Evolutionary conservation across 2,329 filamentous ascomycete genomes (phyloP).

Genomic region (Grosmannia penicillata): DNA sequence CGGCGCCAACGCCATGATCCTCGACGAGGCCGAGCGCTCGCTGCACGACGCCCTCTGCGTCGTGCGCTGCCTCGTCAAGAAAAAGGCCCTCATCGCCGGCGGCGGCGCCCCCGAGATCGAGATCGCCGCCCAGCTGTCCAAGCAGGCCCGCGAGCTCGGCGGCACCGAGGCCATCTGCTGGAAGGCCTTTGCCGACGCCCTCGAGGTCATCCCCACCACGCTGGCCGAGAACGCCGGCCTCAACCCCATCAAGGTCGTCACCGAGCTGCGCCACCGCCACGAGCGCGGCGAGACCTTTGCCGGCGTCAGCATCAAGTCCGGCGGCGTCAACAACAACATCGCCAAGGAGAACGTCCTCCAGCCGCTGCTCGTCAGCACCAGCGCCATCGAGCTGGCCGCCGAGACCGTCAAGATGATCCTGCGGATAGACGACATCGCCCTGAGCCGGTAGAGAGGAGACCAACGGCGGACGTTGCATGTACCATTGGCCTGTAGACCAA

Average conservation of each 20-base stretch:
- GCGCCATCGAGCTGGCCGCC: constrained; percentile 88
- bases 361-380: constrained; percentile 90
- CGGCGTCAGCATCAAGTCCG: constrained; percentile 94
- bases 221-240: constrained; percentile 93
- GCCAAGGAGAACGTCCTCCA: constrained; percentile 94
- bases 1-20: constrained; percentile 83
- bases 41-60: constrained; percentile 97
- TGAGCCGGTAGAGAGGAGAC: constrained; percentile 36
- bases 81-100: constrained; percentile 96
- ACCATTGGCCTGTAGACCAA: not conserved
- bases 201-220: constrained; percentile 94
- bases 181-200: constrained; percentile 95
- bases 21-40: constrained; percentile 93
- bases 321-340: constrained; percentile 93
- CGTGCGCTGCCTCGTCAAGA: constrained; percentile 94
- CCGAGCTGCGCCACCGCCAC: constrained; percentile 84
- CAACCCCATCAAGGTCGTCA: constrained; percentile 98
- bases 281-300: constrained; percentile 92
- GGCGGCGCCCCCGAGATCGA: constrained; percentile 95
- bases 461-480: too few relatives aligned
- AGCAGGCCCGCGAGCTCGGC: constrained; percentile 66
- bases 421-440: constrained; percentile 51
- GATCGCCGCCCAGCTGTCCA: constrained; percentile 73
- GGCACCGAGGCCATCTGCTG: constrained; percentile 97
- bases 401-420: constrained; percentile 96